Evolutionary conservation across 2,329 filamentous ascomycete species (phyloP), one percentile per base, ranked within the genome.

Genomic region (Metarhizium anisopliae): DNA sequence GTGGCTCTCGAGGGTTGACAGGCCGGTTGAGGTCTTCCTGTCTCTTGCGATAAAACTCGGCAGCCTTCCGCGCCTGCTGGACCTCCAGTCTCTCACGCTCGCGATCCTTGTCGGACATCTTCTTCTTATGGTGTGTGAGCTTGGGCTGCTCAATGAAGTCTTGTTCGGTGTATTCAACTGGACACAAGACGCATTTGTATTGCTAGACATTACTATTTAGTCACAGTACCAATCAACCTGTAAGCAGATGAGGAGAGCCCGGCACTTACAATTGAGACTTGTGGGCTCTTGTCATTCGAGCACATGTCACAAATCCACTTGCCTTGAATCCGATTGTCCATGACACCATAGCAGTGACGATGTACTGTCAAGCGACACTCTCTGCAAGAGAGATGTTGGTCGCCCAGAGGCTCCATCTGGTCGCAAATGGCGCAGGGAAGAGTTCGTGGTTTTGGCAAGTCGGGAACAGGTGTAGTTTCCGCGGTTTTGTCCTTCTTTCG

Each of bases 221-320:
- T 69, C 60, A 70, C 50, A 30, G 18, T 30, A 30, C 35, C 2
- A 6, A 13, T 14, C 10, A 42, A 58, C 43, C 50, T 45, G 42
- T n/a, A 38, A 30, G 2, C n/a, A 47, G 18, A 6, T n/a, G 47
- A 6, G 47, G 25, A 20, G 6, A n/a, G 20, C 16, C 30, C 20
- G 14, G 2, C 6, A 77, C 84, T 78, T 78, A 89, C 87, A 56
- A 95, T 93, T n/a, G 94, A 96, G 49, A 95, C 86, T 61, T 90
- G 85, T 5, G 93, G 91, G 64, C 87, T 93, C 68, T 91, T 90
- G 68, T 99, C 94, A 66, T 99, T 99, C 42, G 85, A 79, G 71
- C 94, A 99, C 82, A 92, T 95, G 71, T 97, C 94, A 70, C 94
- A 99, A 45, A 87, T 83, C 94, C 94, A 99, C 71, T 95, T 95